Evolutionary conservation across 345 rosid genomes (phyloP).

Genomic region (Lepidium didymum): DNA sequence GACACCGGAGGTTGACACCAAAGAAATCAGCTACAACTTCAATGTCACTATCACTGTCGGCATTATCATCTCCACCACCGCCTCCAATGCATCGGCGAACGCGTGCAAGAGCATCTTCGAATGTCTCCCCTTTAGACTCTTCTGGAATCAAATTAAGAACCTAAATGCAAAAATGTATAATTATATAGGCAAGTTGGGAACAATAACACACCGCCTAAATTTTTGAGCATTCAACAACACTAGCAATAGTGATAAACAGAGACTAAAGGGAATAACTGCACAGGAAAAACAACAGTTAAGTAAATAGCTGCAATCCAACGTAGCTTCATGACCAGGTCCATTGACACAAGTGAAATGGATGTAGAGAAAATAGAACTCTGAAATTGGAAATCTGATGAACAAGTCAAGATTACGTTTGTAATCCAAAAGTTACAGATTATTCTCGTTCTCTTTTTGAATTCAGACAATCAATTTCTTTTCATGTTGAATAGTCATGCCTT

Average conservation of each 20-base stretch:
- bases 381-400: too few species aligned
- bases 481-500: too few species aligned
- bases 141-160: constrained; percentile 69
- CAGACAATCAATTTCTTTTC: neutral
- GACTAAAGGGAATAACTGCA: neutral
- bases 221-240: neutral
- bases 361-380: too few species aligned
- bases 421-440: too few species aligned
- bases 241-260: neutral
- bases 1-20: constrained; percentile 87
- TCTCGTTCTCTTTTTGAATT: neutral
- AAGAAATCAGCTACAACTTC: constrained; percentile 95
- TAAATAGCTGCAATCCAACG: neutral
- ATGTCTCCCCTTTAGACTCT: constrained; percentile 70
- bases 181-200: neutral
- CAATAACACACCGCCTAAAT: neutral
- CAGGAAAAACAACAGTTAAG: neutral
- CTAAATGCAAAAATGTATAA: constrained; percentile 29
- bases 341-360: too few species aligned
- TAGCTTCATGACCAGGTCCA: neutral
- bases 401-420: too few species aligned
- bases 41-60: constrained; percentile 88
- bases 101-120: constrained; percentile 86
- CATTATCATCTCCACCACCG: constrained; percentile 63
- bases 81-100: constrained; percentile 81